phyloP scores from a whole-genome alignment of 73 alveolate species.

The Uronychia binucleata region DNA sequence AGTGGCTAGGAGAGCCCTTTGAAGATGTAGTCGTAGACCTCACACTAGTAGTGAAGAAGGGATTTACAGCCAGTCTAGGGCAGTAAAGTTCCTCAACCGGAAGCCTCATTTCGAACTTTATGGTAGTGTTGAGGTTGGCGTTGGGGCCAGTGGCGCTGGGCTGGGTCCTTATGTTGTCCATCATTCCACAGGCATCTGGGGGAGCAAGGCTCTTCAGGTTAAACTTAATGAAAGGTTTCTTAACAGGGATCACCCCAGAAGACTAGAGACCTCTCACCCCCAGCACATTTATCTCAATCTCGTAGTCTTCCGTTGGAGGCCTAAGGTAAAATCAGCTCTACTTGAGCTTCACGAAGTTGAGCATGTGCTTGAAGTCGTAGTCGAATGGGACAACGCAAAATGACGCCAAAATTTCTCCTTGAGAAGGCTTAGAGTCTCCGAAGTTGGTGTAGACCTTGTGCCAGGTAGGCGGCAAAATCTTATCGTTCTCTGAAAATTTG shows the following conservation, averaged over 20 bases:
- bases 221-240: constrained; percentile 90
- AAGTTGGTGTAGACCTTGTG: constrained; percentile 78
- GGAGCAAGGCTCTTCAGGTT: constrained; percentile 63
- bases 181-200: constrained; percentile 48
- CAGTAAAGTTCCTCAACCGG: constrained; percentile 73
- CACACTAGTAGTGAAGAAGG: constrained; percentile 40
- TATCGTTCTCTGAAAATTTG: constrained; percentile 36
- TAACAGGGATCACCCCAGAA: constrained; percentile 92
- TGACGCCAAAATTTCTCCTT: constrained; percentile 82
- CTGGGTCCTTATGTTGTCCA: constrained; percentile 74
- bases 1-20: constrained; percentile 89
- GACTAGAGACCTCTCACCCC: constrained; percentile 90
- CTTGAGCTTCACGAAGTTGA: constrained; percentile 57
- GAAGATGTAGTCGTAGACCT: constrained; percentile 89
- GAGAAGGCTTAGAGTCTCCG: constrained; percentile 72
- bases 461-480: constrained; percentile 88
- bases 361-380: constrained; percentile 49
- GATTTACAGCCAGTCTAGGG: constrained; percentile 35
- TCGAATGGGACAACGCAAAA: constrained; percentile 73
- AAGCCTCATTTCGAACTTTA: constrained; percentile 77
- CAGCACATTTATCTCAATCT: constrained; percentile 79
- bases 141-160: constrained; percentile 96
- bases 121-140: constrained; percentile 91
- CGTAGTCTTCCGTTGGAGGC: constrained; percentile 77
- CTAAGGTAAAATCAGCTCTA: constrained; percentile 60